phyloP scores from a whole-genome alignment of 1,284 basidiomycete genomes.

The Pseudozyma hubeiensis region DNA sequence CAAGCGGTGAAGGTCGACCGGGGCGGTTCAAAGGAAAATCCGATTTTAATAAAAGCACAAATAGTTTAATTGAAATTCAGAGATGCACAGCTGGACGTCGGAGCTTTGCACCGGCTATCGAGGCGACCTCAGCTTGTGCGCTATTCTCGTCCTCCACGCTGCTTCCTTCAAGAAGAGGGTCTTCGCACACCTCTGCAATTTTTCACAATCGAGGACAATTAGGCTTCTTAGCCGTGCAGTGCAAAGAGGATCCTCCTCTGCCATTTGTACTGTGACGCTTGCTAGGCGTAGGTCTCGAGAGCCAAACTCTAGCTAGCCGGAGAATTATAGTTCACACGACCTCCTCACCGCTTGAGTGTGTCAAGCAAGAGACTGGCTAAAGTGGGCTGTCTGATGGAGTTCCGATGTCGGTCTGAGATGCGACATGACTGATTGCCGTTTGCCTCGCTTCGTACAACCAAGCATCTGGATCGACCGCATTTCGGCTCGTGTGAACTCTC shows the following conservation, averaged over 20 bases:
- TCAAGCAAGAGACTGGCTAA: too few species aligned
- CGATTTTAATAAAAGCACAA: neutral
- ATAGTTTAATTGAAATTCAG: neutral
- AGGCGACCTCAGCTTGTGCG: neutral
- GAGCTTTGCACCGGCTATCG: constrained; percentile 4
- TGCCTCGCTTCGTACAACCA: neutral
- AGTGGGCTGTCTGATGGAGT: constrained; percentile 1
- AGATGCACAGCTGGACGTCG: constrained; percentile 13
- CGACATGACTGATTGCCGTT: neutral
- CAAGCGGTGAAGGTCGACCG: too few species aligned
- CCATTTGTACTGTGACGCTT: neutral
- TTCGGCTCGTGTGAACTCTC: too few species aligned
- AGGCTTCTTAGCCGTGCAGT: neutral
- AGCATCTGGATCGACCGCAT: neutral
- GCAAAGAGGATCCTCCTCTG: neutral
- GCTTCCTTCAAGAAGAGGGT: too few species aligned
- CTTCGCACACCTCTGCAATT: neutral
- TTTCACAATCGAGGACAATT: neutral
- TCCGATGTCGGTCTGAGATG: constrained; percentile 7
- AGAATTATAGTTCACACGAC: neutral
- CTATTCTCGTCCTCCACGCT: too few species aligned
- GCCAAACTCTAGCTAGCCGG: neutral
- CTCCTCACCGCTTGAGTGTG: too few species aligned
- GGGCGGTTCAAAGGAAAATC: too few species aligned
- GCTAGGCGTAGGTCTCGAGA: too few species aligned